These are phyloP conservation scores for Huntiella decipiens DNA, from an alignment of 2,329 filamentous ascomycete species.

Conservation along the genomic window DNA sequence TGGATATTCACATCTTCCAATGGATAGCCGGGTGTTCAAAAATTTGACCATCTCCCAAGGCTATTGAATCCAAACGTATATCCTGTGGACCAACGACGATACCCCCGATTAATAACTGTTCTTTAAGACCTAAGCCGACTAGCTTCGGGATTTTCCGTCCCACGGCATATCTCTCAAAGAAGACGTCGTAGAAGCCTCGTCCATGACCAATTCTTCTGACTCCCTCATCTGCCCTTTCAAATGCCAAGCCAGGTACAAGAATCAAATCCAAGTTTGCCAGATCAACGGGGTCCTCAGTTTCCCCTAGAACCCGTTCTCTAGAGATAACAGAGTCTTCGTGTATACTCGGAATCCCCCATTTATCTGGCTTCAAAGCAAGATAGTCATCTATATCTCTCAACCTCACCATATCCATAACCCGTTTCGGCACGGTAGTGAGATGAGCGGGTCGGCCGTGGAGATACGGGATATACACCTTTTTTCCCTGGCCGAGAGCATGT, in stretches of 20 bases:
- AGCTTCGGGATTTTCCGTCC: slow-evolving; percentile 25
- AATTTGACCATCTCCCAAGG: slow-evolving; percentile 9
- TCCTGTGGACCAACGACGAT: slow-evolving; percentile 5
- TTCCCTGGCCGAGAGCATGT: slow-evolving; percentile 58
- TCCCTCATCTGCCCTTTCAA: slow-evolving; percentile 41
- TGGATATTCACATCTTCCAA: background rate
- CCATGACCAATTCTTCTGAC: slow-evolving; percentile 76
- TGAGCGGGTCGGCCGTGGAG: slow-evolving; percentile 43
- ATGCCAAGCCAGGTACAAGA: slow-evolving; percentile 81
- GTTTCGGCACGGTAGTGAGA: slow-evolving; percentile 32
- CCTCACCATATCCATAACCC: slow-evolving; percentile 89
- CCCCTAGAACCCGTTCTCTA: slow-evolving; percentile 57
- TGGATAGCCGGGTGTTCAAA: background rate
- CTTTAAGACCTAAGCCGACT: slow-evolving; percentile 66
- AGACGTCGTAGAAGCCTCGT: slow-evolving; percentile 93
- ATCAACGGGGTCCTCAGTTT: slow-evolving; percentile 26
- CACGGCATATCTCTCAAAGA: slow-evolving; percentile 53
- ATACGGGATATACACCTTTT: slow-evolving; percentile 82
- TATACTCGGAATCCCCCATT: slow-evolving; percentile 90
- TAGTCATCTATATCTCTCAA: slow-evolving; percentile 59
- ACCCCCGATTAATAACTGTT: slow-evolving; percentile 17
- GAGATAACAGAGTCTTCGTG: slow-evolving; percentile 41
- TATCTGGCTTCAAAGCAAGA: slow-evolving; percentile 54
- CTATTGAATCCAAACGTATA: slow-evolving; percentile 3
- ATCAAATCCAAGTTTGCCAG: slow-evolving; percentile 55